Percentiles rank a stretch among this genome's conserved stretches.
These are phyloP conservation scores for Thoreauomyces humboldtii DNA, from an alignment of 192 early-diverging fungal species.

Conservation along the genomic window DNA sequence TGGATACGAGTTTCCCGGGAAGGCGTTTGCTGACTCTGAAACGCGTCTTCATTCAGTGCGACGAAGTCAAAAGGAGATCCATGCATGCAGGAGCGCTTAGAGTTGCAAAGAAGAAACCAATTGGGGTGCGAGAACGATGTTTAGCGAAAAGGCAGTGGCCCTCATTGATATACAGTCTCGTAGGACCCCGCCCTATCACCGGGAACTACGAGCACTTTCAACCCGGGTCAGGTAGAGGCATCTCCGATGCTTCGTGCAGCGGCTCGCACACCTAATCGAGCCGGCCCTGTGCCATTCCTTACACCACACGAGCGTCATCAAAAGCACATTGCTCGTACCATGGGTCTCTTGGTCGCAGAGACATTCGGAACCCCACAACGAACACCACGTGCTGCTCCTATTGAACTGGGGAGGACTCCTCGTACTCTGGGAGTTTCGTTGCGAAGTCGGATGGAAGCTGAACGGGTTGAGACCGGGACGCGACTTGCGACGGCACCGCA, in stretches of 20 bases:
- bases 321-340: conserved; percentile 6
- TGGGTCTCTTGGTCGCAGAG: conserved; percentile 13
- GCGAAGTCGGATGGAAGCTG: conserved; percentile 7
- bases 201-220: not conserved
- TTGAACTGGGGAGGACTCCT: not conserved
- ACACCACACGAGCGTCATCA: conserved; percentile 10
- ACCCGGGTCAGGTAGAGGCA: not conserved
- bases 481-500: not conserved
- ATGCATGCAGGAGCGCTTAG: conserved; percentile 20
- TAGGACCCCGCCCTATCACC: not conserved
- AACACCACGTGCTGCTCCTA: not conserved
- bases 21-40: not conserved
- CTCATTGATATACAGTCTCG: not conserved
- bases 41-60: not conserved
- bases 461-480: not conserved
- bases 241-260: no score
- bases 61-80: conserved; percentile 1
- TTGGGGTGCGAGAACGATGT: no score
- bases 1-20: not conserved
- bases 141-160: no score
- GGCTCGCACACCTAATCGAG: no score
- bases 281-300: not conserved
- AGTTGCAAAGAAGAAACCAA: conserved; percentile 5
- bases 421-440: not conserved
- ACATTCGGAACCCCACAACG: conserved; percentile 5